Conservation (phyloP, 768 basidiomycete species). For the Dacryopinax spathularia region DNA sequence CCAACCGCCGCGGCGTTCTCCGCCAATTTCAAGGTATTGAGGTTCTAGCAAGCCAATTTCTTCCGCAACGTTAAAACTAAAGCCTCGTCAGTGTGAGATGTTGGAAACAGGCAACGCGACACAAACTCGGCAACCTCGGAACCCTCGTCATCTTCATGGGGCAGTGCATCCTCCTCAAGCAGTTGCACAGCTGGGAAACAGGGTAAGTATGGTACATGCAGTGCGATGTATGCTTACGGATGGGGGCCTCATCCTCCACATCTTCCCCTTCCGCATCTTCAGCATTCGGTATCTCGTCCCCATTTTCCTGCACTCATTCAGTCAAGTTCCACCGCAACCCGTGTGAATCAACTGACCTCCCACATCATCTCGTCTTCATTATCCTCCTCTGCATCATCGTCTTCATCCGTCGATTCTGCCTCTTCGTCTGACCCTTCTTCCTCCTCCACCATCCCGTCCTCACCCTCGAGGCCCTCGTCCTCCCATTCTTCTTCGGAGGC, state of each 20-base stretch:
- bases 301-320: conserved; percentile 22
- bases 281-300: conserved; percentile 22
- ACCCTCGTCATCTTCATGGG: conserved; percentile 21
- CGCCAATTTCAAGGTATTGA: conserved; percentile 12
- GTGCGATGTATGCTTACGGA: background rate
- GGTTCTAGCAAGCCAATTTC: conserved; percentile 23
- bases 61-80: conserved; percentile 19
- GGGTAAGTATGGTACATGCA: background rate
- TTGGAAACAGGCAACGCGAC: background rate
- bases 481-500: conserved; percentile 50
- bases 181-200: conserved; percentile 16
- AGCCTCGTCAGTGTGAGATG: conserved; percentile 9
- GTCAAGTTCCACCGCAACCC: background rate
- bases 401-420: conserved; percentile 25
- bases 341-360: conserved; percentile 31
- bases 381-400: conserved; percentile 34
- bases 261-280: conserved; percentile 27
- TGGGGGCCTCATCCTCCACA: conserved; percentile 11
- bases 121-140: conserved; percentile 25
- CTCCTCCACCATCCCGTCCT: conserved; percentile 32
- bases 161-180: conserved; percentile 18
- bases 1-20: conserved; percentile 28
- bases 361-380: conserved; percentile 37
- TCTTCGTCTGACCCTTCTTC: conserved; percentile 18
- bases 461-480: conserved; percentile 39